Conservation (phyloP, 2,329 filamentous ascomycete genomes). For the Hypoxylon sp. region DNA sequence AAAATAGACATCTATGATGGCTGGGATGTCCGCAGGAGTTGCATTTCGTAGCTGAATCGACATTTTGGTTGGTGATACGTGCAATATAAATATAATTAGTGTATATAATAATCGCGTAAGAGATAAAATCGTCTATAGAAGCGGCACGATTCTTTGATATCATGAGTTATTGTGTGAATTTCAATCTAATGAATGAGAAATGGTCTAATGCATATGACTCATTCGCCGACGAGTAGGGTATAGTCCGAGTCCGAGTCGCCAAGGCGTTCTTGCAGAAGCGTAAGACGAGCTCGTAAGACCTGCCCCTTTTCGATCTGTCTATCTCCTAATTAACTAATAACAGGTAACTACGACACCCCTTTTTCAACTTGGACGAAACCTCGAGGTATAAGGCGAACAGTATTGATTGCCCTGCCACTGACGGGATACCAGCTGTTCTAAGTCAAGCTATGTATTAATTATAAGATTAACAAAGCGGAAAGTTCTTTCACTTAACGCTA, state of each 20-base stretch:
- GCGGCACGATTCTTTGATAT: not conserved
- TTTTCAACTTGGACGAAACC: not conserved
- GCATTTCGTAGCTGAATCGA: constrained; percentile 38
- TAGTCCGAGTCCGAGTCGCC: constrained; percentile 5
- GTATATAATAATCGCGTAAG: not conserved
- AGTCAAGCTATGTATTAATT: too few species aligned
- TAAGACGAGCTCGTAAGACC: not conserved
- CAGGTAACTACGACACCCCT: not conserved
- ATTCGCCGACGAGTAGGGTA: not conserved
- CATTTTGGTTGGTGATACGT: constrained; percentile 27
- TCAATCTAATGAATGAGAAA: not conserved
- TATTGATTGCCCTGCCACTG: not conserved
- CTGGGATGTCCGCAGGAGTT: constrained; percentile 34
- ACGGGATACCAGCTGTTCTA: too few species aligned
- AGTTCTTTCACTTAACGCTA: not conserved
- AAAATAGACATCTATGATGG: constrained; percentile 40
- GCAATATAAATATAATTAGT: not conserved
- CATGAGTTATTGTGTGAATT: not conserved
- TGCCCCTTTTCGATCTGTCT: not conserved
- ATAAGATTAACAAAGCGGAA: not conserved
- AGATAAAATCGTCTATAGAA: not conserved
- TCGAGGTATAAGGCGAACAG: not conserved
- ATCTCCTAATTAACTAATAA: not conserved
- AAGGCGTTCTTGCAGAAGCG: constrained; percentile 1
- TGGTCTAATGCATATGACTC: constrained; percentile 5